These are phyloP conservation scores for Fomitopsis betulina DNA, from an alignment of 1,284 basidiomycete species.

Conservation along the genomic window DNA sequence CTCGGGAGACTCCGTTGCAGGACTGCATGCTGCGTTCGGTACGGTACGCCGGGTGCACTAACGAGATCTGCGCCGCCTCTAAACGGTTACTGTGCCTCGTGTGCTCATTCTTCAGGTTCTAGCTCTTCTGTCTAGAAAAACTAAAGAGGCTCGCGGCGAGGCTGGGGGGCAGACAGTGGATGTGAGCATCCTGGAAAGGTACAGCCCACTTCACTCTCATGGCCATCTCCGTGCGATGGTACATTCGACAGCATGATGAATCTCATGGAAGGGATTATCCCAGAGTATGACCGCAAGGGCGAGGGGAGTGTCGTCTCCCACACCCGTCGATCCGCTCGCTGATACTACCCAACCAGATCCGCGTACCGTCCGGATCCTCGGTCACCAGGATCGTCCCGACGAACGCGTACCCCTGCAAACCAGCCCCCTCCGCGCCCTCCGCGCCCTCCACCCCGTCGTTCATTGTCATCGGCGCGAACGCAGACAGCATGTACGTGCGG, in stretches of 20 bases:
- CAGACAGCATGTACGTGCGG: slow-evolving; percentile 61
- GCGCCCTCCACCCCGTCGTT: slow-evolving; percentile 43
- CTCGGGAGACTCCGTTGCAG: slow-evolving; percentile 67
- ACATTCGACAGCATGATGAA: slow-evolving; percentile 54
- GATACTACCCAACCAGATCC: slow-evolving; percentile 35
- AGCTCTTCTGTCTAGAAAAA: slow-evolving; percentile 58
- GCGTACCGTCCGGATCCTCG: slow-evolving; percentile 68
- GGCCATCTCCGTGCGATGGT: background rate
- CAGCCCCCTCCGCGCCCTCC: slow-evolving; percentile 34
- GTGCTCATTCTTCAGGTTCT: slow-evolving; percentile 45
- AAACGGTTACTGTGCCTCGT: background rate
- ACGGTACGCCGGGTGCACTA: slow-evolving; percentile 39
- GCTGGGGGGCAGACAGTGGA: slow-evolving; percentile 57
- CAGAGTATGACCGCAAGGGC: slow-evolving; percentile 69
- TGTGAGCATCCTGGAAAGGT: slow-evolving; percentile 72
- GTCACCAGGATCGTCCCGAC: slow-evolving; percentile 71
- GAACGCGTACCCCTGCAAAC: slow-evolving; percentile 63
- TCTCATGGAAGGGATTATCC: slow-evolving; percentile 71
- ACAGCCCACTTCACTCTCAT: background rate
- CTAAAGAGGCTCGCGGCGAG: slow-evolving; percentile 32
- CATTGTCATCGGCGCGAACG: slow-evolving; percentile 68
- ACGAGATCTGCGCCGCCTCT: background rate
- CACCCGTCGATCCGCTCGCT: background rate
- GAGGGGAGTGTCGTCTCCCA: slow-evolving; percentile 33
- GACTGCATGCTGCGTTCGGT: slow-evolving; percentile 68